Percentiles rank a stretch among this genome's conserved stretches.
These are phyloP conservation scores for Saturnispora quitensis DNA, from an alignment of 805 yeast species.

Conservation along the genomic window DNA sequence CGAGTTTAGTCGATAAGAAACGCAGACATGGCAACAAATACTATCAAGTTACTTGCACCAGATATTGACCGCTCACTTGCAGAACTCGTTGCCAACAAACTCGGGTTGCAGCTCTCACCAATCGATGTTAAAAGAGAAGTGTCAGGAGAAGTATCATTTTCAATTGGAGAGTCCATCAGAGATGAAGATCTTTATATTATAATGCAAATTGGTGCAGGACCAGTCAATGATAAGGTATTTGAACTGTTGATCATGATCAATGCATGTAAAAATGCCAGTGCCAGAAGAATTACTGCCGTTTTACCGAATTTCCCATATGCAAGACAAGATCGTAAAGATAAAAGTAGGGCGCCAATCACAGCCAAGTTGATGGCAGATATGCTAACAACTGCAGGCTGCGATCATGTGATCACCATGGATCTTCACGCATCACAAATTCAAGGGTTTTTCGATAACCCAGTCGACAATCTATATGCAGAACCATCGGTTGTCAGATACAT, in stretches of 20 bases:
- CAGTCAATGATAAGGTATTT: conserved; percentile 64
- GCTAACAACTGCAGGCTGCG: conserved; percentile 77
- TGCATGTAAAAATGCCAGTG: conserved; percentile 77
- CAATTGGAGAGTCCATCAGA: conserved; percentile 74
- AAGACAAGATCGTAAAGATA: conserved; percentile 83
- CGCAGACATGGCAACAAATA: conserved; percentile 54
- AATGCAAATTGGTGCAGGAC: conserved; percentile 73
- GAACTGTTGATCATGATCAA: conserved; percentile 71
- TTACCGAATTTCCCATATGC: conserved; percentile 81
- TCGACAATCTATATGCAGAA: conserved; percentile 77
- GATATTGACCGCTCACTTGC: conserved; percentile 64
- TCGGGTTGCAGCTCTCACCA: conserved; percentile 54
- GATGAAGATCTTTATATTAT: conserved; percentile 78
- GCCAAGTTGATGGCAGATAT: conserved; percentile 79
- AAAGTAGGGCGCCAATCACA: conserved; percentile 77
- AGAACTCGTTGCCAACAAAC: conserved; percentile 49
- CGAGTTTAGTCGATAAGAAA: neutral
- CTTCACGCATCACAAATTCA: conserved; percentile 85
- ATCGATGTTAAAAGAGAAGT: conserved; percentile 57
- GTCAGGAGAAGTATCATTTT: conserved; percentile 65
- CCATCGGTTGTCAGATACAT: conserved; percentile 73
- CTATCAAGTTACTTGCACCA: conserved; percentile 58
- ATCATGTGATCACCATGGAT: conserved; percentile 82
- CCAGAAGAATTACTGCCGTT: conserved; percentile 74
- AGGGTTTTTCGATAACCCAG: conserved; percentile 78